Evolutionary conservation across 176 grass and related monocot species (phyloP), one percentile per base, ranked within the genome.

Genomic region (Oryza punctata): DNA sequence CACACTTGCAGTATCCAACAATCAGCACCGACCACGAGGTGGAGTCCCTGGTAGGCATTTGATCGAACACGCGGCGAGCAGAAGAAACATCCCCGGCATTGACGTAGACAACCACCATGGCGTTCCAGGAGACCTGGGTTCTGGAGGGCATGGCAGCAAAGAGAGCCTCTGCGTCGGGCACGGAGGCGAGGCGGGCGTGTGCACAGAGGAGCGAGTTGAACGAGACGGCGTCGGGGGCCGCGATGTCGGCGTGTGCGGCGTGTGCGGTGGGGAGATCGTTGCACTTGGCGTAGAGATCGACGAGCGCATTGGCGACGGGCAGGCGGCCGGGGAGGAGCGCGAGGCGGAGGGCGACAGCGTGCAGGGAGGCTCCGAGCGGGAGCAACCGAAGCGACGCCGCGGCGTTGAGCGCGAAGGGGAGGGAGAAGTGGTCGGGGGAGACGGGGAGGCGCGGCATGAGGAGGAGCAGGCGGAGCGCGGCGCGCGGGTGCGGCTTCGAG

Each of bases 281-380:
- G 90, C 87, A 92, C 79, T 92, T 95, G 67, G 87, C 87, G 85
- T 95, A 95, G 79, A 92, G 84, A 68, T 74, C 93, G 7, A 95
- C 85, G 41, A 95, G 70, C 7, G 93, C 93, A 70, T 92, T 90
- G 79, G 85, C 82, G 71, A 95, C 93, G 71, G 90, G 88, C 15
- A 88, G 90, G 76, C 90, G 33, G 71, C 77, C 44, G n/a, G 85
- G 85, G 59, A 89, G 71, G 21, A 94, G 93, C 69, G 44, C 90
- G 29, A 89, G 86, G 45, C 82, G 87, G 82, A 90, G 12, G 12
- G 90, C 85, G 40, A 87, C 26, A 6, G 93, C 76, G 85, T 94
- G 93, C 41, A 94, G 74, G 66, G 90, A 89, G 1, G 90, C 74
- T 47, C 90, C 93, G 66, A 88, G 73, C 2, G 47, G 28, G 70